These are phyloP conservation scores for Yarrowia sp. DNA, from an alignment of 805 yeast genomes.

Conservation along the genomic window DNA sequence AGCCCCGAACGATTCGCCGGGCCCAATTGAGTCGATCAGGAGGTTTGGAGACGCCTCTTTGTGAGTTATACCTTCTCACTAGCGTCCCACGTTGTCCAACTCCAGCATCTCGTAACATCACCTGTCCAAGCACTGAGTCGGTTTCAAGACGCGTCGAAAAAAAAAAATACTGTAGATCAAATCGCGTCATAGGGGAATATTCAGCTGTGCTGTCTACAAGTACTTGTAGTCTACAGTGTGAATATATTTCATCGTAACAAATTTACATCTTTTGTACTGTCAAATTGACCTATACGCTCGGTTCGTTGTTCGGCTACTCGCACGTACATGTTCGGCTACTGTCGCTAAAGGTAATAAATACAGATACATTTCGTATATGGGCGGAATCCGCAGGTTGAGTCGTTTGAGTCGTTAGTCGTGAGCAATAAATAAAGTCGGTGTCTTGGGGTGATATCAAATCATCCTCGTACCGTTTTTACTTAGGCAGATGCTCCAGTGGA, in stretches of 20 bases:
- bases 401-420: constrained; percentile 36
- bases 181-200: too few species aligned
- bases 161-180: too few species aligned
- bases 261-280: too few species aligned
- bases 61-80: neutral
- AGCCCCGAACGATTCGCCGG: too few species aligned
- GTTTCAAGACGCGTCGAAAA: neutral
- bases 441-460: neutral
- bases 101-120: neutral
- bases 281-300: neutral
- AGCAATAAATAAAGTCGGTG: constrained; percentile 36
- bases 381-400: constrained; percentile 9
- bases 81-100: neutral
- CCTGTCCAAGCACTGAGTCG: constrained; percentile 7
- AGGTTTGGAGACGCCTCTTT: too few species aligned
- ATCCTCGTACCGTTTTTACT: constrained; percentile 22
- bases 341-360: constrained; percentile 9
- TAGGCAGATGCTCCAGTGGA: constrained; percentile 37
- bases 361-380: constrained; percentile 27
- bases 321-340: too few species aligned
- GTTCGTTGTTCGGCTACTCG: neutral
- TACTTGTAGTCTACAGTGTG: too few species aligned
- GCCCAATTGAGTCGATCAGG: constrained; percentile 1
- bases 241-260: too few species aligned
- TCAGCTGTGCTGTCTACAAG: too few species aligned